Conservation (phyloP, 306 rosid genomes). For the Ochetophila trinervis region DNA sequence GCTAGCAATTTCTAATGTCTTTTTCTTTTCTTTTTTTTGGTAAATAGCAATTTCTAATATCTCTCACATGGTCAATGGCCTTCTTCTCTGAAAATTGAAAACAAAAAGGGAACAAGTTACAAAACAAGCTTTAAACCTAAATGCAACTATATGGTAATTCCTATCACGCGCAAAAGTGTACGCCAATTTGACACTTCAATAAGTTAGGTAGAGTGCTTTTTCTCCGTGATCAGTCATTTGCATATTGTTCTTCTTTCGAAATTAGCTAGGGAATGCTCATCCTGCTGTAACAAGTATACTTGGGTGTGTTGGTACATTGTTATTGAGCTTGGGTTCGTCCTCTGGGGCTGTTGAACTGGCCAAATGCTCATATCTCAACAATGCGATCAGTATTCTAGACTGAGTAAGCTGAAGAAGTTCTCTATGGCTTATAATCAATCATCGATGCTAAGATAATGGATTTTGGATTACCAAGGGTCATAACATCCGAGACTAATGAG, state of each 20-base stretch:
- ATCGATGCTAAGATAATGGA: conserved; percentile 89
- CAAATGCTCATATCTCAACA: conserved; percentile 62
- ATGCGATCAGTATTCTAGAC: neutral
- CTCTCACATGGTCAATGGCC: too few species aligned
- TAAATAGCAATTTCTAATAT: too few species aligned
- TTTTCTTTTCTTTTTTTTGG: too few species aligned
- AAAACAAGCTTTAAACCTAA: too few species aligned
- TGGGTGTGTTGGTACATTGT: conserved; percentile 10
- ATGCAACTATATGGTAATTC: too few species aligned
- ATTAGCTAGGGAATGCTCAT: conserved; percentile 14
- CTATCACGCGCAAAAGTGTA: too few species aligned
- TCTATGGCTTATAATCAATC: neutral
- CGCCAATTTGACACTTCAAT: conserved; percentile 11
- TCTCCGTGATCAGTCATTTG: neutral
- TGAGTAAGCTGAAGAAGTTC: too few species aligned
- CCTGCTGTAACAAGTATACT: too few species aligned
- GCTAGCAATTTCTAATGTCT: too few species aligned
- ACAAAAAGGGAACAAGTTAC: too few species aligned
- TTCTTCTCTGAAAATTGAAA: too few species aligned
- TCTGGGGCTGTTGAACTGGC: conserved; percentile 36
- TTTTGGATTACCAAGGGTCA: conserved; percentile 81
- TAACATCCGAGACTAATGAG: conserved; percentile 58
- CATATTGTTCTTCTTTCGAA: too few species aligned
- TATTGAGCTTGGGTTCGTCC: conserved; percentile 20
- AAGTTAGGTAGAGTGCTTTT: neutral